phyloP scores from a whole-genome alignment of 2,329 filamentous ascomycete genomes.

The Pseudocercospora vitis region DNA sequence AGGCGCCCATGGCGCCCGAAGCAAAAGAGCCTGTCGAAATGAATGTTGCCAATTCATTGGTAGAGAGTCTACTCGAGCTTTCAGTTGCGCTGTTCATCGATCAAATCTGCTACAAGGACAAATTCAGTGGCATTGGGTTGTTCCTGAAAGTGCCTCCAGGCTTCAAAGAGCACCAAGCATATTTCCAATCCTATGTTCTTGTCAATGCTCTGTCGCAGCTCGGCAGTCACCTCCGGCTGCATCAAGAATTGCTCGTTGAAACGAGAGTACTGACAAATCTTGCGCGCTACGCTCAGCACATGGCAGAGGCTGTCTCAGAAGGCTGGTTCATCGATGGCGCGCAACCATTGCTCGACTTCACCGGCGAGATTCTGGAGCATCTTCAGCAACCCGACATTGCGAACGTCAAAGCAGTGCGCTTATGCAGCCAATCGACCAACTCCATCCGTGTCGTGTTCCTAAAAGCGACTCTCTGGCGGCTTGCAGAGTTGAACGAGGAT shows the following conservation, averaged over 20 bases:
- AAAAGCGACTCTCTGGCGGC: conserved; percentile 72
- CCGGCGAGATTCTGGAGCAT: conserved; percentile 81
- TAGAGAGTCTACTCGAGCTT: conserved; percentile 75
- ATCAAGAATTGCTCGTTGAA: conserved; percentile 73
- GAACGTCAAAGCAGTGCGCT: conserved; percentile 78
- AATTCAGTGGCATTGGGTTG: conserved; percentile 83
- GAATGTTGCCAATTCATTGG: conserved; percentile 65
- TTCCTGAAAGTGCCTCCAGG: conserved; percentile 88
- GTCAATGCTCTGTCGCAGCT: conserved; percentile 72
- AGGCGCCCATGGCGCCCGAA: conserved; percentile 59
- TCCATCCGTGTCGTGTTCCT: conserved; percentile 76
- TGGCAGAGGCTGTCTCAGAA: conserved; percentile 89
- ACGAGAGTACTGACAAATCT: conserved; percentile 85
- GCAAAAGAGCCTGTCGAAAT: conserved; percentile 52
- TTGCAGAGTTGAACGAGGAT: conserved; percentile 78
- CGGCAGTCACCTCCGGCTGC: conserved; percentile 66
- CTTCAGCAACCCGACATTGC: conserved; percentile 82
- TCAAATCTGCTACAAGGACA: conserved; percentile 80
- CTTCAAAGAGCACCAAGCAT: conserved; percentile 90
- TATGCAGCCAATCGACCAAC: conserved; percentile 80
- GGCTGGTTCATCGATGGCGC: conserved; percentile 94
- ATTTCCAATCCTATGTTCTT: conserved; percentile 88
- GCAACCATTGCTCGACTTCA: conserved; percentile 79
- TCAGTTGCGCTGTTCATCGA: conserved; percentile 79
- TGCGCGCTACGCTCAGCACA: conserved; percentile 73